Percentiles rank a stretch among this genome's conserved stretches.
Conservation (phyloP, 148 eudicot genomes). For the Cornus florida region DNA sequence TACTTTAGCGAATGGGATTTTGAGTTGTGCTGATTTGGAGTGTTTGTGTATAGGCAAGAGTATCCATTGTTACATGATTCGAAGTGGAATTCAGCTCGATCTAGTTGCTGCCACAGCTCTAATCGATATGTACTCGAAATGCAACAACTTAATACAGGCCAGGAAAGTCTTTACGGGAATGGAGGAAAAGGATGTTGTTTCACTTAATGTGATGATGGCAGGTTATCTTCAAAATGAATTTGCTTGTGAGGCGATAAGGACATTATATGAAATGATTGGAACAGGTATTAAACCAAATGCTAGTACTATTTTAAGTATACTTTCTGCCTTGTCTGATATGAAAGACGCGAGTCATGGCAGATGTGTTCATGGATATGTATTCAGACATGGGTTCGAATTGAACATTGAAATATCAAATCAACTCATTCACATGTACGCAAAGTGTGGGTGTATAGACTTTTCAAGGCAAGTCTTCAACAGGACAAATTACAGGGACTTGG, state of each 20-base stretch:
- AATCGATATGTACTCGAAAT: slow-evolving; percentile 27
- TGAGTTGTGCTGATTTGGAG: slow-evolving; percentile 30
- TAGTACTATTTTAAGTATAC: slow-evolving; percentile 10
- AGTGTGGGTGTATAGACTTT: slow-evolving; percentile 16
- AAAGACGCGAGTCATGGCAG: slow-evolving; percentile 11
- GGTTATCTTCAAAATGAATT: slow-evolving; percentile 21
- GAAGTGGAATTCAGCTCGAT: slow-evolving; percentile 22
- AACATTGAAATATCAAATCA: slow-evolving; percentile 27
- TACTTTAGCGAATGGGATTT: slow-evolving; percentile 27
- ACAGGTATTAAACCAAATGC: slow-evolving; percentile 13
- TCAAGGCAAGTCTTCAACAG: slow-evolving; percentile 20
- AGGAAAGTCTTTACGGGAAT: slow-evolving; percentile 12
- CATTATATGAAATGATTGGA: slow-evolving; percentile 15
- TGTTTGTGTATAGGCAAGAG: slow-evolving; percentile 21
- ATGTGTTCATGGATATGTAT: slow-evolving; percentile 23
- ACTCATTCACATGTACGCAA: slow-evolving; percentile 20
- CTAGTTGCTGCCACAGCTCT: slow-evolving; percentile 23
- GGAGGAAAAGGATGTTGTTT: slow-evolving; percentile 20
- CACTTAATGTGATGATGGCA: slow-evolving; percentile 22
- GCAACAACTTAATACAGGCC: slow-evolving; percentile 12
- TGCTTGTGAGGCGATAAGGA: slow-evolving; percentile 10
- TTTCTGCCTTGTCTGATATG: slow-evolving; percentile 17
- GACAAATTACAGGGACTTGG: slow-evolving; percentile 19
- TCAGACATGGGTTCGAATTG: slow-evolving; percentile 21
- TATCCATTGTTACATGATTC: slow-evolving; percentile 24